These are phyloP conservation scores for Sutorius australiensis DNA, from an alignment of 768 basidiomycete species.

Conservation along the genomic window DNA sequence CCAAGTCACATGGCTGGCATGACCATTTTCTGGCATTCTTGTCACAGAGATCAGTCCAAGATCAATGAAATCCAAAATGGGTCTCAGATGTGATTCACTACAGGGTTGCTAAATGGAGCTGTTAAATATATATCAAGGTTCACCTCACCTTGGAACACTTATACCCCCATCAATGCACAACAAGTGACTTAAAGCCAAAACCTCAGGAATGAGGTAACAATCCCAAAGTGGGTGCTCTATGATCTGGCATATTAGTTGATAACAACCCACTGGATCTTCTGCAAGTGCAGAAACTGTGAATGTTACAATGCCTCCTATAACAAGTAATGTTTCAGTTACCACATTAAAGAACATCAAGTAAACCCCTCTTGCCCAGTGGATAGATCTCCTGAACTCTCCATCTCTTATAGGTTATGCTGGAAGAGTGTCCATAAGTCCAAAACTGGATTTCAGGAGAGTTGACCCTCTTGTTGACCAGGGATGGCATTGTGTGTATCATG, in stretches of 20 bases:
- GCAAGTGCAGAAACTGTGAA: conserved; percentile 62
- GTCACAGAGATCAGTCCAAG: conserved; percentile 55
- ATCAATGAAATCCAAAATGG: conserved; percentile 36
- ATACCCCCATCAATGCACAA: conserved; percentile 5
- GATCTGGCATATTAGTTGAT: conserved; percentile 47
- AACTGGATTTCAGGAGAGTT: conserved; percentile 51
- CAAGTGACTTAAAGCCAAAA: conserved; percentile 44
- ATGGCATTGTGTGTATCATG: conserved; percentile 46
- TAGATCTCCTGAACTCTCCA: conserved; percentile 70
- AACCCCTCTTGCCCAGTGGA: conserved; percentile 50
- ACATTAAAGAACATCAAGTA: background rate
- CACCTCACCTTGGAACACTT: conserved; percentile 8
- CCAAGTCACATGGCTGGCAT: conserved; percentile 22
- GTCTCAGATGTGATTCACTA: conserved; percentile 15
- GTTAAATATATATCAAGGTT: background rate
- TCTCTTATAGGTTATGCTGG: conserved; percentile 42
- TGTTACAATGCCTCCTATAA: conserved; percentile 66
- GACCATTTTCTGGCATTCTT: conserved; percentile 42
- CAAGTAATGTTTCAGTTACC: background rate
- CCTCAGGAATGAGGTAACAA: conserved; percentile 62
- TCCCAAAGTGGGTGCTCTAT: conserved; percentile 64
- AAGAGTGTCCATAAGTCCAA: conserved; percentile 65
- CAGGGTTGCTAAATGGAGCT: background rate
- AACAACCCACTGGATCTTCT: conserved; percentile 47
- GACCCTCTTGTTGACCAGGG: conserved; percentile 44